Percentiles rank a stretch among this genome's conserved stretches.
These are phyloP conservation scores for Paecilomyces sp. DNA, from an alignment of 2,329 filamentous ascomycete genomes.

Conservation along the genomic window DNA sequence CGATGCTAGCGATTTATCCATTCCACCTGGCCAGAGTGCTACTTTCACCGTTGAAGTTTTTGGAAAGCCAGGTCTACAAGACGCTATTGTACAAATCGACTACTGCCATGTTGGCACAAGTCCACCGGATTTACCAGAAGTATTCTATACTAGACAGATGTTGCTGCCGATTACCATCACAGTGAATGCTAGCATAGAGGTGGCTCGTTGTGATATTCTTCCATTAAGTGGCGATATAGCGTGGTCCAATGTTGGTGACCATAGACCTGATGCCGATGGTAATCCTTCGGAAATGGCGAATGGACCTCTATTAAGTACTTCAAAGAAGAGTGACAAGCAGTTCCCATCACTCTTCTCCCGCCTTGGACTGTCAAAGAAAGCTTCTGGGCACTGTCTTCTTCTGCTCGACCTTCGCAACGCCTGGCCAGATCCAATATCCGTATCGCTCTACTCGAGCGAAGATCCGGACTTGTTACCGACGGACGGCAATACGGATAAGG, in stretches of 20 bases:
- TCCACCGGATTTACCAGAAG: slow-evolving; percentile 58
- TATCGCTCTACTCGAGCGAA: slow-evolving; percentile 50
- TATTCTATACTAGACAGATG: slow-evolving; percentile 79
- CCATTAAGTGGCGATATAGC: slow-evolving; percentile 65
- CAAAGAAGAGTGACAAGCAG: slow-evolving; percentile 24
- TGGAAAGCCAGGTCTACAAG: slow-evolving; percentile 77
- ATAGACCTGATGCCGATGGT: slow-evolving; percentile 2
- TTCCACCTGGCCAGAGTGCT: slow-evolving; percentile 59
- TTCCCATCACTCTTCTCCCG: slow-evolving; percentile 41
- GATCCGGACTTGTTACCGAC: slow-evolving; percentile 8
- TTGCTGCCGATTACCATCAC: slow-evolving; percentile 76
- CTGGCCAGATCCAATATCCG: slow-evolving; percentile 72
- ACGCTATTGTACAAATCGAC: slow-evolving; percentile 73
- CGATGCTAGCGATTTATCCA: slow-evolving; percentile 48
- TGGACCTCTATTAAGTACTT: slow-evolving; percentile 10
- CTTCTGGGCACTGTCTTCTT: slow-evolving; percentile 65
- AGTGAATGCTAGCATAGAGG: slow-evolving; percentile 83
- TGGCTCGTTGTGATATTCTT: slow-evolving; percentile 71
- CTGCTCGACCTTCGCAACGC: slow-evolving; percentile 81
- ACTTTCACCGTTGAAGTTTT: slow-evolving; percentile 78
- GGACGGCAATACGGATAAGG: slow-evolving; percentile 12
- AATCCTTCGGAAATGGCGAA: slow-evolving; percentile 4
- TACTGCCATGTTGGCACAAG: slow-evolving; percentile 73
- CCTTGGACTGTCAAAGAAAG: slow-evolving; percentile 32
- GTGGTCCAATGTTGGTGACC: slow-evolving; percentile 42